A percentile compares a stretch with the other conserved stretches of the same genome.
These are phyloP conservation scores for Aspergillus sparsus DNA, from an alignment of 495 filamentous ascomycete species.

Conservation along the genomic window DNA sequence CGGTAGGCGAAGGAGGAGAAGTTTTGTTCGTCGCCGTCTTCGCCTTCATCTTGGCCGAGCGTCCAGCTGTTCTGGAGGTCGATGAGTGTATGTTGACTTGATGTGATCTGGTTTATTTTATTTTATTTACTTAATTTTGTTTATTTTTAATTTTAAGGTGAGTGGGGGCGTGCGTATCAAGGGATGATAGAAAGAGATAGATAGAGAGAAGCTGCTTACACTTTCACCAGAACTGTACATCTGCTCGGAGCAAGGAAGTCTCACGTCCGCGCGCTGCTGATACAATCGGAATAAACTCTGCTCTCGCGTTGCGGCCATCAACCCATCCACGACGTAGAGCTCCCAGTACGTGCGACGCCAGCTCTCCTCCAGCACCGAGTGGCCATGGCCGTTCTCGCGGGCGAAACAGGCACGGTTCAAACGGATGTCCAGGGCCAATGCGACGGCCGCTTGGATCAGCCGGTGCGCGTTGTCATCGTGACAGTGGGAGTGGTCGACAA, in stretches of 20 bases:
- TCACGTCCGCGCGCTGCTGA: slow-evolving; percentile 33
- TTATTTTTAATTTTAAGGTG: too few relatives aligned
- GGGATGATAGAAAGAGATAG: too few relatives aligned
- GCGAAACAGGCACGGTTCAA: slow-evolving; percentile 59
- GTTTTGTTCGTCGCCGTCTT: background rate
- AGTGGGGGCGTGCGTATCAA: too few relatives aligned
- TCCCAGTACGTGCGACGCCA: slow-evolving; percentile 87
- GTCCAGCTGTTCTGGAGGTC: slow-evolving; percentile 22
- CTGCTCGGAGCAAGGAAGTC: slow-evolving; percentile 28
- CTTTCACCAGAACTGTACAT: slow-evolving; percentile 16
- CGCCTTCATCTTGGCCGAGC: background rate
- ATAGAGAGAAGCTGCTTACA: slow-evolving; percentile 14
- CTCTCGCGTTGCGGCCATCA: slow-evolving; percentile 37
- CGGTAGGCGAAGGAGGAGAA: slow-evolving; percentile 34
- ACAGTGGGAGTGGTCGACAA: slow-evolving; percentile 65
- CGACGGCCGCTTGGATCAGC: slow-evolving; percentile 61
- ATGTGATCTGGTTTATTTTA: background rate
- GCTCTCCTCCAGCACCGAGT: slow-evolving; percentile 64
- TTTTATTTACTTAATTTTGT: background rate
- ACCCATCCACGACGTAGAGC: slow-evolving; percentile 66
- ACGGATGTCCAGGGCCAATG: slow-evolving; percentile 65
- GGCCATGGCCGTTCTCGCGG: slow-evolving; percentile 31
- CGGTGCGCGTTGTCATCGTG: slow-evolving; percentile 60
- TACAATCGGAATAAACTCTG: slow-evolving; percentile 35
- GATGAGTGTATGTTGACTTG: slow-evolving; percentile 12